These are phyloP conservation scores for Phytopythium chamaehyphon DNA, from an alignment of 352 stramenopile species.

Conservation along the genomic window DNA sequence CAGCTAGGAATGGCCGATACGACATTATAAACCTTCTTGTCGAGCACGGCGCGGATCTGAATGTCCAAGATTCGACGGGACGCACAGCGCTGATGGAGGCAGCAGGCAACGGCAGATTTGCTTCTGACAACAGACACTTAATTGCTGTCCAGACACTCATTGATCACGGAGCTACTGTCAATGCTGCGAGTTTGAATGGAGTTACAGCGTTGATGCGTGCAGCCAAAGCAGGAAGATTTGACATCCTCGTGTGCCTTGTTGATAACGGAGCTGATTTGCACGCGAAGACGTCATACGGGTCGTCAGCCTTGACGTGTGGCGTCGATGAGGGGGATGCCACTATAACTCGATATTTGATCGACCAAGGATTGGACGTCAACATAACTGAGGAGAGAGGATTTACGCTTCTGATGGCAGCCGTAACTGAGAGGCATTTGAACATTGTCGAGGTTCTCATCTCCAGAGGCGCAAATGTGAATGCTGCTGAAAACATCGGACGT, in stretches of 20 bases:
- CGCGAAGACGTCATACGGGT: not conserved
- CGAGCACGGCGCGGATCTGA: no score
- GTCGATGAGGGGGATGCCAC: not conserved
- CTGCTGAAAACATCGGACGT: not conserved
- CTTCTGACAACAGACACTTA: slow-evolving; percentile 1
- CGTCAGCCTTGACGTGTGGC: not conserved
- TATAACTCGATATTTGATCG: not conserved
- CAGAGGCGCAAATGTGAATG: not conserved
- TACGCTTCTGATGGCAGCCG: not conserved
- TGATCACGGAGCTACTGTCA: not conserved
- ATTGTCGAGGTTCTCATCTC: not conserved
- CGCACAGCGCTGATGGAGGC: no score
- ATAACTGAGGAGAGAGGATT: not conserved
- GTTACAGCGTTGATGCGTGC: not conserved
- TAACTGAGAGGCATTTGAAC: not conserved
- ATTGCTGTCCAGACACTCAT: not conserved
- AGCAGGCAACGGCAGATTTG: no score
- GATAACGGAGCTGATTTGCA: not conserved
- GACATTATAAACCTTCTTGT: no score
- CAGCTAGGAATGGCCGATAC: not conserved
- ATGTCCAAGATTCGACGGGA: no score
- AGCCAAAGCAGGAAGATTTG: not conserved
- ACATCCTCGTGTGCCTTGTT: not conserved
- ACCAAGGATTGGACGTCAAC: not conserved
- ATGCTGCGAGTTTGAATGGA: not conserved